Conservation (phyloP, 805 yeast species). For the Sugiyamaella mastotermitis region DNA sequence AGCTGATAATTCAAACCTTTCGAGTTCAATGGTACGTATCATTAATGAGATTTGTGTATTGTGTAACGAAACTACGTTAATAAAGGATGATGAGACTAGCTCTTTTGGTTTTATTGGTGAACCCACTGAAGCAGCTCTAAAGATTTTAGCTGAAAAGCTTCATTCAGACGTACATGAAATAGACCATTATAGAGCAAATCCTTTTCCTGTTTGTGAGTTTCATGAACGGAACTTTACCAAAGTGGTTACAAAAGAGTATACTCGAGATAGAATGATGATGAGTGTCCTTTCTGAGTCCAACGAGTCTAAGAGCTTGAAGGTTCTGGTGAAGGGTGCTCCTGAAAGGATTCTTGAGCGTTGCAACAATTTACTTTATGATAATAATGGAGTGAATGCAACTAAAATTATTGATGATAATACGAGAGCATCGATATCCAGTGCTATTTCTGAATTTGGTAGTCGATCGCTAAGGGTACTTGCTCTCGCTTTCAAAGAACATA, state of each 20-base stretch:
- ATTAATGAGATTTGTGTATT: constrained; percentile 77
- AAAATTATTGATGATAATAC: not conserved
- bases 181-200: too few relatives aligned
- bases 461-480: constrained; percentile 75
- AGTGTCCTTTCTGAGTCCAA: constrained; percentile 42
- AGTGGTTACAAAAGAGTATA: constrained; percentile 46
- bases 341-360: constrained; percentile 46
- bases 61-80: too few relatives aligned
- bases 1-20: too few relatives aligned
- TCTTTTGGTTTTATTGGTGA: constrained; percentile 48
- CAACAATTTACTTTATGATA: too few relatives aligned
- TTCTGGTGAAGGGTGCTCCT: constrained; percentile 70
- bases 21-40: too few relatives aligned
- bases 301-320: constrained; percentile 28
- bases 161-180: too few relatives aligned
- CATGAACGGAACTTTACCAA: too few relatives aligned
- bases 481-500: too few relatives aligned
- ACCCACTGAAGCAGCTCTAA: constrained; percentile 49
- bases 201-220: too few relatives aligned
- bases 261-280: constrained; percentile 47
- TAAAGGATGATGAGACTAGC: too few relatives aligned
- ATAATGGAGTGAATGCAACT: not conserved
- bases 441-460: too few relatives aligned
- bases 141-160: constrained; percentile 37
- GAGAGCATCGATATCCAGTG: too few relatives aligned